Evolutionary conservation across 1,284 basidiomycete genomes (phyloP).

Genomic region (Irpex sp.): DNA sequence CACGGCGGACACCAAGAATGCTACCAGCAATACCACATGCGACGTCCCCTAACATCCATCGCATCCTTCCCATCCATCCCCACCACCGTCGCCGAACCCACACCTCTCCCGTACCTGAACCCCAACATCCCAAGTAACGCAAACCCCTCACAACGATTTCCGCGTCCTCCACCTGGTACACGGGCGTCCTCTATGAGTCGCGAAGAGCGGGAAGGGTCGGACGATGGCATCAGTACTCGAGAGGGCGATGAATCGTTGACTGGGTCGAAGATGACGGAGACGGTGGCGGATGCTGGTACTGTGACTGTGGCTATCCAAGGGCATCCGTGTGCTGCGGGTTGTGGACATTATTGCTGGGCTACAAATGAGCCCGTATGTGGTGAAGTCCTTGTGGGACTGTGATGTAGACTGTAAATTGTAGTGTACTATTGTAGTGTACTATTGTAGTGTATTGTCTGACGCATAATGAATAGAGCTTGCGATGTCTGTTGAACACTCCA

Average conservation of each 20-base stretch:
- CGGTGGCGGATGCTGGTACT: background rate
- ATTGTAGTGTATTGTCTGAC: too few species aligned
- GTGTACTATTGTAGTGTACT: too few species aligned
- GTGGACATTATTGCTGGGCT: constrained; percentile 64
- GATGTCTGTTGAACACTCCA: too few species aligned
- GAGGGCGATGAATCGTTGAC: constrained; percentile 7
- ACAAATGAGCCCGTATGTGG: constrained; percentile 12
- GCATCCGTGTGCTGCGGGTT: constrained; percentile 62
- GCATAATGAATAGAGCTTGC: too few species aligned
- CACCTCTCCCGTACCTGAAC: background rate
- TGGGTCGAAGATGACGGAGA: background rate
- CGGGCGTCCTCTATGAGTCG: constrained; percentile 7
- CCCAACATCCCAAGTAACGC: background rate
- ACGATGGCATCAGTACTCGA: constrained; percentile 12
- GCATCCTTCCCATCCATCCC: constrained; percentile 16
- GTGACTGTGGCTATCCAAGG: constrained; percentile 26
- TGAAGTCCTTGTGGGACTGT: background rate
- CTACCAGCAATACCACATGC: constrained; percentile 60
- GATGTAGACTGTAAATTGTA: background rate
- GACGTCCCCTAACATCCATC: constrained; percentile 48
- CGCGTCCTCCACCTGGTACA: constrained; percentile 1
- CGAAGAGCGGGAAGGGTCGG: constrained; percentile 11
- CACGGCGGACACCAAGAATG: constrained; percentile 78
- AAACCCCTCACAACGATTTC: constrained; percentile 9
- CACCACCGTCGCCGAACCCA: background rate